phyloP scores from a whole-genome alignment of 306 rosid species.

The Dicorynia guianensis region DNA sequence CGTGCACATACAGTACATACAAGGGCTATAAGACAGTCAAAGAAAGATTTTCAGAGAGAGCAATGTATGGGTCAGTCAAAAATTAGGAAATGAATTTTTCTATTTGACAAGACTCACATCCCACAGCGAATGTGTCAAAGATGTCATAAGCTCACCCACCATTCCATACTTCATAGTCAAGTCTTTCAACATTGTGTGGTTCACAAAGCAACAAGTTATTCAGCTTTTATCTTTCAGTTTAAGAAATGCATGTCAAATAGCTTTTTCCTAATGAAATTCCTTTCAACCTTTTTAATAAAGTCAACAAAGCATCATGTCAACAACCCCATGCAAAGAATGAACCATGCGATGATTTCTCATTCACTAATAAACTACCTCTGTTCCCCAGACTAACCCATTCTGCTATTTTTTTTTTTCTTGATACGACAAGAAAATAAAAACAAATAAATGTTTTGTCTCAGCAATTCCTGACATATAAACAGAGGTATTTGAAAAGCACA shows the following conservation, averaged over 20 bases:
- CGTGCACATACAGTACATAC: neutral
- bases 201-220: neutral
- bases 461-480: neutral
- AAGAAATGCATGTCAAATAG: neutral
- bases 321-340: constrained; percentile 10
- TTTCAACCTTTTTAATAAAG: constrained; percentile 16
- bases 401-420: neutral
- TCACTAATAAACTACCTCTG: neutral
- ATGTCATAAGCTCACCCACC: constrained; percentile 28
- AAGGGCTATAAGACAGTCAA: neutral
- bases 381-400: constrained; percentile 5
- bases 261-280: neutral
- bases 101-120: too few relatives aligned
- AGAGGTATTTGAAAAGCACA: constrained; percentile 1
- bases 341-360: constrained; percentile 22
- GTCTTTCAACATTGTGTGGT: neutral
- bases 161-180: constrained; percentile 4
- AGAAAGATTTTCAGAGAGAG: neutral
- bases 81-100: neutral
- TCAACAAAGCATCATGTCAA: constrained; percentile 1
- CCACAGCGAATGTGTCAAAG: too few relatives aligned
- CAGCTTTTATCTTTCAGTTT: neutral
- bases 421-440: neutral
- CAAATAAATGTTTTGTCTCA: neutral
- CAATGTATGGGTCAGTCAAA: constrained; percentile 1